These are phyloP conservation scores for Helicocarpus griseus DNA, from an alignment of 2,329 filamentous ascomycete species.

Conservation along the genomic window DNA sequence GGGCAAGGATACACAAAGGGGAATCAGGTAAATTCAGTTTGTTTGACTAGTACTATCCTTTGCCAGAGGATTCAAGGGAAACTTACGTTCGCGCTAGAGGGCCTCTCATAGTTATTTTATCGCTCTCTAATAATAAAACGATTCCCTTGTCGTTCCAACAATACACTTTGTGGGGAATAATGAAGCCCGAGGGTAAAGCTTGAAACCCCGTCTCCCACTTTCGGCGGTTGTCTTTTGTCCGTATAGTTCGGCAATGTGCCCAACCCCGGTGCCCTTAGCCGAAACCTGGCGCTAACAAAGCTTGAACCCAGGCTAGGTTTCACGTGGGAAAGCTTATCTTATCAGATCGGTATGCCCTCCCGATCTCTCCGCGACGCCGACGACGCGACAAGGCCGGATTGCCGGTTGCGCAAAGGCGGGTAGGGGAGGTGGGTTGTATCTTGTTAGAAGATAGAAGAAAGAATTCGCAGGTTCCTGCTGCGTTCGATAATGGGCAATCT, in stretches of 20 bases:
- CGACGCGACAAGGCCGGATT: too few relatives aligned
- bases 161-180: neutral
- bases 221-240: too few relatives aligned
- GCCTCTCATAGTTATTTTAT: neutral
- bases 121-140: neutral
- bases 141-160: neutral
- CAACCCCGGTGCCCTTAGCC: neutral
- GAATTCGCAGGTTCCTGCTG: neutral
- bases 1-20: neutral
- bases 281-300: neutral
- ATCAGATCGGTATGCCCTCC: constrained; percentile 1
- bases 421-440: too few relatives aligned
- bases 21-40: neutral
- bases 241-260: too few relatives aligned
- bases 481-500: neutral
- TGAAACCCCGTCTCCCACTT: neutral
- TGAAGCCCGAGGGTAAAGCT: neutral
- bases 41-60: neutral
- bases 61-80: neutral
- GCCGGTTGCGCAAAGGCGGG: too few relatives aligned
- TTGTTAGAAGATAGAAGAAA: neutral
- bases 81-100: neutral
- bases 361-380: neutral
- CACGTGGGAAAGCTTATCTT: neutral
- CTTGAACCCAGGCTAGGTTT: neutral